Conservation (phyloP, 140 eudicot genomes). For the Oenanthe javanica region DNA sequence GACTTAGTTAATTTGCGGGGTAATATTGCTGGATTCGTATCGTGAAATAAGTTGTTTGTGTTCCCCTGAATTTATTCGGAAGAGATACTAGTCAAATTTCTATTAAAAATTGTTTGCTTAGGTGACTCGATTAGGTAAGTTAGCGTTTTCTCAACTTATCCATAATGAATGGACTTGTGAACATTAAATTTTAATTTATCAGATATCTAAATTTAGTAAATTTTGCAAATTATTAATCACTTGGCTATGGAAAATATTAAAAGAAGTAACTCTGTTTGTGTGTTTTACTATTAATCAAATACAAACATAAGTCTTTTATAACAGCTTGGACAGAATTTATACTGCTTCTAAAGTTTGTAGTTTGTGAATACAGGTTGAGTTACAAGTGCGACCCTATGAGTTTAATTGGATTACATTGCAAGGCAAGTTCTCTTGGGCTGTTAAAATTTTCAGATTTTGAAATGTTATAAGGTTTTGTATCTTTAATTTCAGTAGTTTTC, state of each 20-base stretch:
- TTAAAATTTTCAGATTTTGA: neutral
- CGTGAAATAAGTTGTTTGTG: neutral
- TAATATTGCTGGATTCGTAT: neutral
- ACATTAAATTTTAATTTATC: neutral
- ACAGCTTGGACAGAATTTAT: neutral
- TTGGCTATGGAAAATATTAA: neutral
- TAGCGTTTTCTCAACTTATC: neutral
- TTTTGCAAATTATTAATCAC: neutral
- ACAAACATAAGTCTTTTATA: neutral
- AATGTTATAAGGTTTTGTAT: neutral
- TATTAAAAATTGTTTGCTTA: neutral
- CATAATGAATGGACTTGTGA: neutral
- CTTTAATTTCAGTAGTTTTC: neutral
- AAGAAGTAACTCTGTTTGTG: neutral
- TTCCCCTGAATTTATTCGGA: neutral
- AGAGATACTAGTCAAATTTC: neutral
- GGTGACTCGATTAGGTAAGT: neutral
- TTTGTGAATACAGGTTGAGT: constrained; percentile 50
- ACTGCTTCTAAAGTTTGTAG: constrained; percentile 5
- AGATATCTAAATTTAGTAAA: neutral
- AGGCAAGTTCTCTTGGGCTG: constrained; percentile 42
- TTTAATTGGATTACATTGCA: constrained; percentile 79
- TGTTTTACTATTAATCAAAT: neutral
- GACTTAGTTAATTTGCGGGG: neutral
- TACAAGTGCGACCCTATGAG: constrained; percentile 66